Percentiles rank a stretch among this genome's conserved stretches.
These are phyloP conservation scores for Leptomonas pyrrhocoris DNA, from an alignment of 208 protist species.

Conservation along the genomic window DNA sequence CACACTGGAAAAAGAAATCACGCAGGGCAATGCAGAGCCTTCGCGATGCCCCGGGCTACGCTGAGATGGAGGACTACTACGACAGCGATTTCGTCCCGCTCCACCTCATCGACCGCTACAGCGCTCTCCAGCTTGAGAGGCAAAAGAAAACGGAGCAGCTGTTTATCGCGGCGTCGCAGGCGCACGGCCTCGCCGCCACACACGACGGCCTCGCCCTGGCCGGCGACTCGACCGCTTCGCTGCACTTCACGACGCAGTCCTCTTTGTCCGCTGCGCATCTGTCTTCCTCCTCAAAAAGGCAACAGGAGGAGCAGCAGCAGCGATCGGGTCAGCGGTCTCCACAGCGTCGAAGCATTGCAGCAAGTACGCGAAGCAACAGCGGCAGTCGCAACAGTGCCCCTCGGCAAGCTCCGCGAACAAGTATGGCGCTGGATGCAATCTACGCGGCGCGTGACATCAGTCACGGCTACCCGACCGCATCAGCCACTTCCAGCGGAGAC, in stretches of 20 bases:
- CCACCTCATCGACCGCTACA: slow-evolving; percentile 39
- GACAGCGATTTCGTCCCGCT: slow-evolving; percentile 42
- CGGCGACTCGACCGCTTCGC: not conserved
- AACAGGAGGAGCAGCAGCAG: not conserved
- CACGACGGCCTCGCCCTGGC: slow-evolving; percentile 3
- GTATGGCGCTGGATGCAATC: slow-evolving; percentile 27
- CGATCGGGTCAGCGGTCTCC: slow-evolving; percentile 9
- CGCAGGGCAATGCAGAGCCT: slow-evolving; percentile 8
- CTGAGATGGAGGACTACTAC: slow-evolving; percentile 54
- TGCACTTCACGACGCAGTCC: not conserved
- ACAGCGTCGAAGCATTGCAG: slow-evolving; percentile 10
- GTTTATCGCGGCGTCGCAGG: slow-evolving; percentile 2
- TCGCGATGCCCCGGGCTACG: slow-evolving; percentile 18
- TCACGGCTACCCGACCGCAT: not conserved
- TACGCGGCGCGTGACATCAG: slow-evolving; percentile 22
- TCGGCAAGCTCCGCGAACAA: slow-evolving; percentile 23
- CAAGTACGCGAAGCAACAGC: not conserved
- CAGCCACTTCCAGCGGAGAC: not conserved
- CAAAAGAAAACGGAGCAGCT: slow-evolving; percentile 21
- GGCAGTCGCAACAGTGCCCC: not conserved
- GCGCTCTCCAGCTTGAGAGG: slow-evolving; percentile 21
- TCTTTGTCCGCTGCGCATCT: not conserved
- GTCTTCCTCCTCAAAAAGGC: not conserved
- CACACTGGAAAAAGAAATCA: no score
- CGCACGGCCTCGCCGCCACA: not conserved